phyloP scores from a whole-genome alignment of 2,329 filamentous ascomycete genomes.

The Laburnicola sp. region DNA sequence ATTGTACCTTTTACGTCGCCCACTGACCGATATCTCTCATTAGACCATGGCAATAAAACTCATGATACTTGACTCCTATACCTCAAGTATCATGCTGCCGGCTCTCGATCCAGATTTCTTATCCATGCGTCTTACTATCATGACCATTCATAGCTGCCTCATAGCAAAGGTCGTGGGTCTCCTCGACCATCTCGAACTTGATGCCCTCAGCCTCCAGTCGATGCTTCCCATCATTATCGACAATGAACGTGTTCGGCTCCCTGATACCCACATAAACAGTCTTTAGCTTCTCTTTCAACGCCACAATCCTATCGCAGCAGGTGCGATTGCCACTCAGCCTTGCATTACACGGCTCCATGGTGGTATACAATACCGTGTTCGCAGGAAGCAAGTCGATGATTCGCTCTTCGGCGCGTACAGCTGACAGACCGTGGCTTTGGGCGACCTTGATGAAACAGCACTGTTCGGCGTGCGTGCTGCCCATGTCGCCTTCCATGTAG shows the following conservation, averaged over 20 bases:
- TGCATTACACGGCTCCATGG: conserved; percentile 10
- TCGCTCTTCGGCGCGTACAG: conserved; percentile 9
- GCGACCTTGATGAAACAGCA: conserved; percentile 12
- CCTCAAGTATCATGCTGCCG: too few relatives aligned
- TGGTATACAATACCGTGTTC: conserved; percentile 9
- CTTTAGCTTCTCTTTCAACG: conserved; percentile 6
- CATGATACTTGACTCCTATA: too few relatives aligned
- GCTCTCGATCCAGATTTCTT: too few relatives aligned
- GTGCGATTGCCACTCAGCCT: conserved; percentile 10
- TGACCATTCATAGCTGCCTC: conserved; percentile 9
- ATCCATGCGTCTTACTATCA: not conserved
- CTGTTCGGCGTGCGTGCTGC: conserved; percentile 8
- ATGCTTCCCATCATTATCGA: conserved; percentile 6
- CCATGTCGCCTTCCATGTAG: conserved; percentile 7
- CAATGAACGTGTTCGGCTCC: conserved; percentile 10
- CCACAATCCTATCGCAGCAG: conserved; percentile 7
- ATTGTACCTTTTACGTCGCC: too few relatives aligned
- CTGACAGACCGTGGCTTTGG: conserved; percentile 1
- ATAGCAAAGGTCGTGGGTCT: conserved; percentile 3
- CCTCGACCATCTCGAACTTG: conserved; percentile 6
- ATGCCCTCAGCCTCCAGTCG: conserved; percentile 4
- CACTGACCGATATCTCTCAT: too few relatives aligned
- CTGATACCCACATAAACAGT: conserved; percentile 9
- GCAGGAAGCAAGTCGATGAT: not conserved
- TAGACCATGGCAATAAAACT: too few relatives aligned